These are phyloP conservation scores for Dryadomyces quercus-mongolicae DNA, from an alignment of 2,329 filamentous ascomycete species.

Conservation along the genomic window DNA sequence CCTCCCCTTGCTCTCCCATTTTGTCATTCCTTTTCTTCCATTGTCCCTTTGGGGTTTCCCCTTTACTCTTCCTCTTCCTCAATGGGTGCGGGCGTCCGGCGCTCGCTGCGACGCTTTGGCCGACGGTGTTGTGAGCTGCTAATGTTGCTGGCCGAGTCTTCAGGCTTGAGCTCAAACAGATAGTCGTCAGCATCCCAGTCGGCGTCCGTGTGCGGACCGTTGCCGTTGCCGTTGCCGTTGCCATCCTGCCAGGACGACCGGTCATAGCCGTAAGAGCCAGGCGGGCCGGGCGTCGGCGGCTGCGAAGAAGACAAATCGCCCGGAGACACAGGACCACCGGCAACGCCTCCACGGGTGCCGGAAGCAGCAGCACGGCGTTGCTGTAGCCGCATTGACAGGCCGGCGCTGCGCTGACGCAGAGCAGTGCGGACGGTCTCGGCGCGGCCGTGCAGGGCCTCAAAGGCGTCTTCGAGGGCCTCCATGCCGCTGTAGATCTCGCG, in stretches of 20 bases:
- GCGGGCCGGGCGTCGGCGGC: slow-evolving; percentile 12
- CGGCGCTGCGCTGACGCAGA: slow-evolving; percentile 71
- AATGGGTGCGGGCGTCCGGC: slow-evolving; percentile 60
- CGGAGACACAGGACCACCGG: slow-evolving; percentile 23
- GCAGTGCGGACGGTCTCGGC: slow-evolving; percentile 70
- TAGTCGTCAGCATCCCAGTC: slow-evolving; percentile 49
- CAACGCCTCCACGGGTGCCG: slow-evolving; percentile 38
- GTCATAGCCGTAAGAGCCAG: neutral
- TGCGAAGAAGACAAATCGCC: neutral
- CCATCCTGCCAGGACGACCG: too few relatives aligned
- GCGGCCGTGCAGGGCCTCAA: slow-evolving; percentile 77
- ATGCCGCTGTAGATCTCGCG: slow-evolving; percentile 87
- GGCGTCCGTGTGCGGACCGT: slow-evolving; percentile 15
- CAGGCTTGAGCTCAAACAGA: slow-evolving; percentile 53
- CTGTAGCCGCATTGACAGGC: slow-evolving; percentile 53
- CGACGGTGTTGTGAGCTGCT: slow-evolving; percentile 55
- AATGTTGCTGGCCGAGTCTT: slow-evolving; percentile 73
- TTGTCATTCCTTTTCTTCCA: neutral
- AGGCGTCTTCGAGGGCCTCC: slow-evolving; percentile 88
- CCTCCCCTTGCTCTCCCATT: neutral
- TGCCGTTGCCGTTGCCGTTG: too few relatives aligned
- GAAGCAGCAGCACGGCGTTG: slow-evolving; percentile 28
- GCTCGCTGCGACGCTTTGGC: slow-evolving; percentile 55
- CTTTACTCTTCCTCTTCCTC: slow-evolving; percentile 48
- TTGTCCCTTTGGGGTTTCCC: neutral